phyloP scores from a whole-genome alignment of 2,329 filamentous ascomycete genomes.

The Epichloe uncinata region DNA sequence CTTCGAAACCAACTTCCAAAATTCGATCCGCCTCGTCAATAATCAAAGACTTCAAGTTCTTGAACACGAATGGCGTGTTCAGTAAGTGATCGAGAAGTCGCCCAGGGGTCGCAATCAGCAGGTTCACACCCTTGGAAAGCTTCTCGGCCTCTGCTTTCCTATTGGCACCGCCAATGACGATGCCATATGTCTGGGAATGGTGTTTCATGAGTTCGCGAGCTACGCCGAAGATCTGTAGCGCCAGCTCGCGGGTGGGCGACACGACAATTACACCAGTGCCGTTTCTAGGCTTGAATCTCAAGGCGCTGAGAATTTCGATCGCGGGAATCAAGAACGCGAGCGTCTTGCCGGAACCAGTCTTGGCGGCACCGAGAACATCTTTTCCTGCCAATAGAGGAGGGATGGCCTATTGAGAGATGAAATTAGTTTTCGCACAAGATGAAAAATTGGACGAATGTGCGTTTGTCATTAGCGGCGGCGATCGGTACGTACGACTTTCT shows the following conservation, averaged over 20 bases:
- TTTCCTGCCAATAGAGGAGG: slow-evolving; percentile 78
- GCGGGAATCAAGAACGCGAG: slow-evolving; percentile 89
- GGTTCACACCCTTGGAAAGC: slow-evolving; percentile 83
- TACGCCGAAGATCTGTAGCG: slow-evolving; percentile 91
- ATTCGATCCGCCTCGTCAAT: slow-evolving; percentile 97
- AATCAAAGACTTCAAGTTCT: slow-evolving; percentile 82
- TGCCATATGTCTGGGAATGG: slow-evolving; percentile 90
- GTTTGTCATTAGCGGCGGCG: not conserved
- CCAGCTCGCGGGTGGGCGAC: slow-evolving; percentile 84
- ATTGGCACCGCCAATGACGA: slow-evolving; percentile 93
- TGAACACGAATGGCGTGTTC: slow-evolving; percentile 84
- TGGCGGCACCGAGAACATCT: slow-evolving; percentile 88
- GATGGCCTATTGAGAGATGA: slow-evolving; percentile 41
- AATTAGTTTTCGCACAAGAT: not conserved
- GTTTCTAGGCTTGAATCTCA: slow-evolving; percentile 90
- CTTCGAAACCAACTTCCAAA: slow-evolving; percentile 93
- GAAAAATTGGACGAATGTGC: not conserved
- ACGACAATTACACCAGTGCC: slow-evolving; percentile 87
- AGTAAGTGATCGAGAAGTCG: slow-evolving; percentile 87
- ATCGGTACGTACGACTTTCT: slow-evolving; percentile 40
- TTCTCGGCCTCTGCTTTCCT: slow-evolving; percentile 84
- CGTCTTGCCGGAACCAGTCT: slow-evolving; percentile 94
- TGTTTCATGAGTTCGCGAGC: slow-evolving; percentile 84
- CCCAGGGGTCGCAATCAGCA: slow-evolving; percentile 87
- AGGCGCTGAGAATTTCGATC: slow-evolving; percentile 78